Percentiles rank a stretch among this genome's conserved stretches.
Evolutionary conservation across 495 filamentous ascomycete species (phyloP).

Genomic region (Penicillium turbatum): DNA sequence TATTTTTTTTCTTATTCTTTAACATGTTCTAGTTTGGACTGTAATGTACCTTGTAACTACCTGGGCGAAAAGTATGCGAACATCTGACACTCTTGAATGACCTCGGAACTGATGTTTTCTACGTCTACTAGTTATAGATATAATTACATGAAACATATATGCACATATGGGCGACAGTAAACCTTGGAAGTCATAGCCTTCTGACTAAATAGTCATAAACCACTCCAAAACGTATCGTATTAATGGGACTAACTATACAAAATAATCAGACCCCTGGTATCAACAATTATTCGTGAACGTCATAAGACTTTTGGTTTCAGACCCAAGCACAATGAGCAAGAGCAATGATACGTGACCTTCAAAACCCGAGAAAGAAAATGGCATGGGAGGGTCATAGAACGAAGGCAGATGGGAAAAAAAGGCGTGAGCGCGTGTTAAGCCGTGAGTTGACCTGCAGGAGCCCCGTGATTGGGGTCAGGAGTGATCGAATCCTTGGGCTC

Average conservation of each 20-base stretch:
- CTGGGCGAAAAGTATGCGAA: too few relatives aligned
- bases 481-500: neutral
- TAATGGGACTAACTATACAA: neutral
- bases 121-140: too few relatives aligned
- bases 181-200: too few relatives aligned
- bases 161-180: too few relatives aligned
- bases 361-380: neutral
- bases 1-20: too few relatives aligned
- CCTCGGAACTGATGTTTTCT: too few relatives aligned
- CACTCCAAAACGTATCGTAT: neutral
- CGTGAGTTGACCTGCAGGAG: neutral
- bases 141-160: too few relatives aligned
- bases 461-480: neutral
- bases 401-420: neutral
- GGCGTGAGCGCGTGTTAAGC: neutral
- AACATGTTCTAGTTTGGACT: neutral
- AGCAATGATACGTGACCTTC: neutral
- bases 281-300: conserved; percentile 16
- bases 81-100: too few relatives aligned
- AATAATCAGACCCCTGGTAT: neutral
- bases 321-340: conserved; percentile 12
- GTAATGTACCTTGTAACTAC: too few relatives aligned
- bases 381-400: neutral
- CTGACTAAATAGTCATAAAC: neutral
- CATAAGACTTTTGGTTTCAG: conserved; percentile 23